These are phyloP conservation scores for Nannochloropsis gaditana DNA, from an alignment of 108 stramenopile genomes.

Conservation along the genomic window DNA sequence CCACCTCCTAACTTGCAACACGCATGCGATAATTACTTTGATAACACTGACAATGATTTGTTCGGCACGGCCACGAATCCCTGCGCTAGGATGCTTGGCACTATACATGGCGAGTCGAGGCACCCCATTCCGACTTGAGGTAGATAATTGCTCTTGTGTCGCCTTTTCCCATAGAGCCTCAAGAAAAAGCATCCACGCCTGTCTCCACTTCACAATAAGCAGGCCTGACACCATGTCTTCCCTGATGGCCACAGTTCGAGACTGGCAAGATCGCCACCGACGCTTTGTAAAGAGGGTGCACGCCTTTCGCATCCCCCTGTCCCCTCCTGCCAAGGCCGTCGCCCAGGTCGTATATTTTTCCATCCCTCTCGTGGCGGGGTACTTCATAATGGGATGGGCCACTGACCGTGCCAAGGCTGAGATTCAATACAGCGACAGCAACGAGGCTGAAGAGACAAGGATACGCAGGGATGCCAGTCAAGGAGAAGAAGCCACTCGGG, in stretches of 20 bases:
- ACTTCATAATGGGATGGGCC: neutral
- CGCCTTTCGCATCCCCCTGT: neutral
- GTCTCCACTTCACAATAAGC: too few species aligned
- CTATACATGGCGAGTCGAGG: too few species aligned
- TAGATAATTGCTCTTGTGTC: too few species aligned
- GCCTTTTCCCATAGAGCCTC: too few species aligned
- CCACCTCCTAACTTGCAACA: too few species aligned
- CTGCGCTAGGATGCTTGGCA: too few species aligned
- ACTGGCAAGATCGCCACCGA: neutral
- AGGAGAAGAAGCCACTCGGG: neutral
- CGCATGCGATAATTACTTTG: too few species aligned
- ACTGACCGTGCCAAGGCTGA: conserved; percentile 1
- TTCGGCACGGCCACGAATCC: too few species aligned
- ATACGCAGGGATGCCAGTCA: neutral
- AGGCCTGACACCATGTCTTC: neutral
- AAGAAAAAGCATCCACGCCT: too few species aligned
- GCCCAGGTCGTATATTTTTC: neutral
- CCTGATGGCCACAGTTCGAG: neutral
- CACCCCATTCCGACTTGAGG: too few species aligned
- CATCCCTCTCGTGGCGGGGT: neutral
- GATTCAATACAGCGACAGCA: conserved; percentile 6
- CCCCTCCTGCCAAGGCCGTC: neutral
- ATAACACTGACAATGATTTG: too few species aligned
- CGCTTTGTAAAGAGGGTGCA: neutral
- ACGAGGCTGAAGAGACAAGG: neutral